phyloP scores from a whole-genome alignment of 2,329 filamentous ascomycete genomes.

The Phialophora macrospora region DNA sequence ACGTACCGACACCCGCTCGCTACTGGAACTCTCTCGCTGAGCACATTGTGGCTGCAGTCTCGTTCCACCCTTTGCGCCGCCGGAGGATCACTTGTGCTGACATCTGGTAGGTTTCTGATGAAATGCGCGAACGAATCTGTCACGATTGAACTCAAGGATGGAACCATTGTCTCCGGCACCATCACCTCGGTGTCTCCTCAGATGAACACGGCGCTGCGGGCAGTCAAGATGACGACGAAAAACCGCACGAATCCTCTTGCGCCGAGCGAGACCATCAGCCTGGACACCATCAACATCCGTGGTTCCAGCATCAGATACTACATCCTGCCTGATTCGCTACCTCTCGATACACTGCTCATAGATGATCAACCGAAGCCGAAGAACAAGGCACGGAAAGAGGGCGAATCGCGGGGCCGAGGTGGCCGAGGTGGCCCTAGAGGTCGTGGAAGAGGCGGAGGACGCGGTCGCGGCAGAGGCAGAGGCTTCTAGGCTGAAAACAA shows the following conservation, averaged over 20 bases:
- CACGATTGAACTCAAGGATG: slow-evolving; percentile 98
- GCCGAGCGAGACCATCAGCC: slow-evolving; percentile 70
- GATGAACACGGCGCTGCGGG: slow-evolving; percentile 97
- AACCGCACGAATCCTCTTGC: slow-evolving; percentile 59
- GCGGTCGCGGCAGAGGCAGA: slow-evolving; percentile 57
- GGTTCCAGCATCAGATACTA: slow-evolving; percentile 96
- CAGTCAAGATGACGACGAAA: slow-evolving; percentile 93
- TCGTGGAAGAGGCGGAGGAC: slow-evolving; percentile 60
- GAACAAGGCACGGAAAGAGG: slow-evolving; percentile 94
- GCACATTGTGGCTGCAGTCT: slow-evolving; percentile 2
- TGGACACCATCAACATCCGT: slow-evolving; percentile 96
- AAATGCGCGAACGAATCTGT: slow-evolving; percentile 99
- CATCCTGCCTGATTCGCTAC: slow-evolving; percentile 93
- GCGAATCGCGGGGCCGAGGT: slow-evolving; percentile 53
- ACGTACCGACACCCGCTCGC: slow-evolving; percentile 47
- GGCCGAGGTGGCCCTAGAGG: slow-evolving; percentile 52
- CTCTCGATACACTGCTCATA: slow-evolving; percentile 91
- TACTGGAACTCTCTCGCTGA: slow-evolving; percentile 18
- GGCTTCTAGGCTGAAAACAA: slow-evolving; percentile 43
- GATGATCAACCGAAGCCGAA: slow-evolving; percentile 98
- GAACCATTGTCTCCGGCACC: slow-evolving; percentile 94
- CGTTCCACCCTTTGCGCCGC: too few relatives aligned
- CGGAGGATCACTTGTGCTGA: neutral
- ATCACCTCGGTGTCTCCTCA: slow-evolving; percentile 95
- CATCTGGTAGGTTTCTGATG: slow-evolving; percentile 83